phyloP scores from a whole-genome alignment of 805 yeast species.

The Scheffersomyces stipitis region DNA sequence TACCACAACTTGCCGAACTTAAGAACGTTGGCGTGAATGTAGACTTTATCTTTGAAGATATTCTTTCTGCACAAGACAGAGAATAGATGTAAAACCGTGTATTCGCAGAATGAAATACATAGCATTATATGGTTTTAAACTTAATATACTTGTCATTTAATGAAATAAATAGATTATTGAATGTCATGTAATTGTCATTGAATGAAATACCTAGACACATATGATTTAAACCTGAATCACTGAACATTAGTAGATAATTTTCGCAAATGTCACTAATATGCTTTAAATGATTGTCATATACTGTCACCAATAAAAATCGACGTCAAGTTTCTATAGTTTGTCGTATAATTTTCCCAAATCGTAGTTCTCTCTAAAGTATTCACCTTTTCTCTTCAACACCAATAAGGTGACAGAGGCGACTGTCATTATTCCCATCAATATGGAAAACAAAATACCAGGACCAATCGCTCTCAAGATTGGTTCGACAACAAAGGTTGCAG shows the following conservation, averaged over 20 bases:
- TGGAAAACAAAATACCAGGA: conserved; percentile 66
- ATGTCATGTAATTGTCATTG: too few species aligned
- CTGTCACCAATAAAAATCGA: too few species aligned
- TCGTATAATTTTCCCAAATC: conserved; percentile 61
- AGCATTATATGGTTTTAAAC: too few species aligned
- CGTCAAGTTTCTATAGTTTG: conserved; percentile 37
- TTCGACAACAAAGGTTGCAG: conserved; percentile 71
- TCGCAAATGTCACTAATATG: too few species aligned
- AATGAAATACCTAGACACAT: too few species aligned
- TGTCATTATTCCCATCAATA: conserved; percentile 59
- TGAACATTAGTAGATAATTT: too few species aligned
- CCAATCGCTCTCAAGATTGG: conserved; percentile 70
- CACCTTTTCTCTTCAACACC: conserved; percentile 54
- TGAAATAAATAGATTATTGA: too few species aligned
- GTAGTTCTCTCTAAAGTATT: conserved; percentile 61
- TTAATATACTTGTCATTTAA: too few species aligned
- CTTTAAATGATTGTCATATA: too few species aligned
- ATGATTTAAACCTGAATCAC: too few species aligned
- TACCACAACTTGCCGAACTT: conserved; percentile 60
- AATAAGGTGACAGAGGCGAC: conserved; percentile 42
- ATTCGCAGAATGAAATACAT: too few species aligned
- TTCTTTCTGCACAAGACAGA: conserved; percentile 12
- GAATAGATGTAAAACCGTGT: not conserved
- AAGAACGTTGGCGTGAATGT: conserved; percentile 70
- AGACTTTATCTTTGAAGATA: conserved; percentile 60